Base-by-base conservation (phyloP, 768 basidiomycete species). In the Hypsizygus marmoreus region DNA sequence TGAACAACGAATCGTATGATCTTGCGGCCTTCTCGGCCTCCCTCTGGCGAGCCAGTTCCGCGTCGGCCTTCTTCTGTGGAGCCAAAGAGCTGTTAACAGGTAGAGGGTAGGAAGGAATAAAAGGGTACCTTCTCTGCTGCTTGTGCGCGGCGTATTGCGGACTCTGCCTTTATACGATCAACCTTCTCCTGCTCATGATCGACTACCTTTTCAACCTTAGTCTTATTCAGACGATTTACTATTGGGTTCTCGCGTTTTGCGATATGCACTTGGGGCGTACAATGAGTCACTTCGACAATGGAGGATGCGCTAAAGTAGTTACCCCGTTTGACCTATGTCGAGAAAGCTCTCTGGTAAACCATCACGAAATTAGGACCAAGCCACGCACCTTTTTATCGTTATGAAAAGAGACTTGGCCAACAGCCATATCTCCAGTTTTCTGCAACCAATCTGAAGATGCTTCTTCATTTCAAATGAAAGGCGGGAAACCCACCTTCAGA, bases 381-480 rank as follows among this genome's bases (percentile, higher is more conserved):
- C 12, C 25, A 53, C 75, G 29, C 52, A 92, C 92, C 68, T 75
- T 76, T 61, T 95, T 93, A 59, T 97, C 92, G 45, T 74, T 88
- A 54, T 97, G 90, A 64, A 99, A 98, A 0, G 92, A 89, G 0
- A 99, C 97, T 59, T 94, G 88, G 0, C 97, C 97, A 3, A 95
- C 86, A 2, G 91, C 94, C 93, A 97, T 97, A 61, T 95, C 93
- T 3, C 95, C 95, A 6, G 89, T 86, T 91, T 99, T 99, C 91
- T 95, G 58, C 8, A 12, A 34, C 14, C 2, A 37, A 13, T 40
- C 25, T 30, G 12, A 41, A 38, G 14, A 11, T 30, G 6, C 26
- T 24, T 33, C 35, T 14, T 26, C 28, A 36, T 31, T 10, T n/a
- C 34, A n/a, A 26, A 22, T n/a, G 16, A 29, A 4, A 9, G 10